Base-by-base conservation (phyloP, 2,329 filamentous ascomycete species). In the Verticillium albo-atrum region DNA sequence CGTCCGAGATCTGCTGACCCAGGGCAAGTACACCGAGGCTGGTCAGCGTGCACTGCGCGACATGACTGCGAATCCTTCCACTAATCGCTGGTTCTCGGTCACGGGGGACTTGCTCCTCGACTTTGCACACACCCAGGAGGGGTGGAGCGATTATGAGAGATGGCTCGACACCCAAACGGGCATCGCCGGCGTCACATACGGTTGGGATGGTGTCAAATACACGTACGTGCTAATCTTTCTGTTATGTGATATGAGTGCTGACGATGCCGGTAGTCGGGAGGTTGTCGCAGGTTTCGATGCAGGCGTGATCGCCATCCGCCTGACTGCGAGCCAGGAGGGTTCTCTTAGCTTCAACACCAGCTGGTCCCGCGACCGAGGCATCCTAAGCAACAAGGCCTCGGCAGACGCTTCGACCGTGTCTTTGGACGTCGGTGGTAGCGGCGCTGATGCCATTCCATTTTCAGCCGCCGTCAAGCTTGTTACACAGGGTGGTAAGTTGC, bases 201-300 rank as follows among this genome's bases (percentile, higher is more conserved):
- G 66, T 2, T 67, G 72, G 28, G 61, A 70, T 26, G 71, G 71
- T 5, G 65, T 72, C 1, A 59, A 61, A 0, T 68, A 70, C 50
- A 63, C 66, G 28, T 68, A 20, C 61, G 64, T 37, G 7, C 7
- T 23, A 52, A 2, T 62, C 2, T 14, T 17, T 15, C 15, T 15
- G 6, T 17, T 15, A 14, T 37, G 3, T 37, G 17, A 15, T 15
- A 37, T 14, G 12, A 17, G 12, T 37, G 37, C 37, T 47, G n/a
- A 47, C n/a, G 17, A 23, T 23, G 3, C 6, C n/a, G 68, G 9
- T 53, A 68, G 71, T 32, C 71, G 78, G 10, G 72, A 81, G 58
- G 66, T 69, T 10, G 66, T 82, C 42, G 75, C 76, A 26, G 79
- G 75, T 60, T 72, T 74, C 58, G 73, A 77, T 1, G 74, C 77